Conservation (phyloP, 2,329 filamentous ascomycete species). For the Ophiostoma sp. region DNA sequence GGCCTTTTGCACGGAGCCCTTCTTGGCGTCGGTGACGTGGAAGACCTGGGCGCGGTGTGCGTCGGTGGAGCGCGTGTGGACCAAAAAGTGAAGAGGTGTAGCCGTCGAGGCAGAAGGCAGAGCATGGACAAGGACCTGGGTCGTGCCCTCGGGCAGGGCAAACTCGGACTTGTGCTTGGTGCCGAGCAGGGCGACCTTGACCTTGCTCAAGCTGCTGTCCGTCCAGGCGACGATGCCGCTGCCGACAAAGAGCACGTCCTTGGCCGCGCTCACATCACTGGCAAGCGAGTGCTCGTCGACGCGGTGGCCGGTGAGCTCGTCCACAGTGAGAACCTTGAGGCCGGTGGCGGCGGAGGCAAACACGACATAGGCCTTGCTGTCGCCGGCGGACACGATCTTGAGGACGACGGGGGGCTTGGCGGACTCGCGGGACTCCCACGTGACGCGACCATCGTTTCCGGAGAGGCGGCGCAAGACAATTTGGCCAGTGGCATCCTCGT, state of each 20-base stretch:
- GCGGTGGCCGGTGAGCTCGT: slow-evolving; percentile 66
- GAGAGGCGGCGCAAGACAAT: slow-evolving; percentile 62
- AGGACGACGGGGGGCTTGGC: slow-evolving; percentile 55
- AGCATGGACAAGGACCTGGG: slow-evolving; percentile 20
- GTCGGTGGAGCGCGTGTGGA: slow-evolving; percentile 66
- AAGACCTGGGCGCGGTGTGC: slow-evolving; percentile 67
- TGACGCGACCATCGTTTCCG: slow-evolving; percentile 63
- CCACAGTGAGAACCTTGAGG: slow-evolving; percentile 69
- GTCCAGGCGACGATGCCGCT: slow-evolving; percentile 74
- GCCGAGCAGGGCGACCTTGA: slow-evolving; percentile 68
- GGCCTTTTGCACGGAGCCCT: slow-evolving; percentile 63
- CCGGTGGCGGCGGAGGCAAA: slow-evolving; percentile 64
- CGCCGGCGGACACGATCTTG: slow-evolving; percentile 61
- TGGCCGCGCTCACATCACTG: slow-evolving; percentile 61
- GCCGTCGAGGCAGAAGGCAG: slow-evolving; percentile 40
- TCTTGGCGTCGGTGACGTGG: slow-evolving; percentile 66
- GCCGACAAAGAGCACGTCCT: slow-evolving; percentile 68
- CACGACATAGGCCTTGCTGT: slow-evolving; percentile 69
- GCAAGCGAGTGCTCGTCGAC: slow-evolving; percentile 65
- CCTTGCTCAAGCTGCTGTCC: slow-evolving; percentile 47
- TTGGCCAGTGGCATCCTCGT: slow-evolving; percentile 43
- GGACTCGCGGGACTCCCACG: slow-evolving; percentile 70
- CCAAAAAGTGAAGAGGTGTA: slow-evolving; percentile 70
- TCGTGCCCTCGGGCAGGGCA: slow-evolving; percentile 24
- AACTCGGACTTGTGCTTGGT: slow-evolving; percentile 46